phyloP scores from a whole-genome alignment of 2,329 filamentous ascomycete species.

The Trichoderma breve region DNA sequence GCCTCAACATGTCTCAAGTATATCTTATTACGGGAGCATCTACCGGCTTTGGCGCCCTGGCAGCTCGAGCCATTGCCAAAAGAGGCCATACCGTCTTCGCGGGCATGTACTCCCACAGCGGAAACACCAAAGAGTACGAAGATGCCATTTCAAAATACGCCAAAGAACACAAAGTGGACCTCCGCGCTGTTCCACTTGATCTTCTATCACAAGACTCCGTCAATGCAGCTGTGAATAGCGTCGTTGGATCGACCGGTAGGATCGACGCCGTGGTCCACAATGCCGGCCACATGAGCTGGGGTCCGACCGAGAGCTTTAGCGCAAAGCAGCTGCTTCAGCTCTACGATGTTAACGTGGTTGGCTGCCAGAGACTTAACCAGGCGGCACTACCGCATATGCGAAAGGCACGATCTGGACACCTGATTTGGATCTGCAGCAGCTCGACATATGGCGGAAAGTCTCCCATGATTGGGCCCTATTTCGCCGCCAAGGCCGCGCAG shows the following conservation, averaged over 20 bases:
- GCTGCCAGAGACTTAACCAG: constrained; percentile 4
- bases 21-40: constrained; percentile 13
- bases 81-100: constrained; percentile 13
- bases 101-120: constrained; percentile 3
- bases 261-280: constrained; percentile 15
- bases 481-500: constrained; percentile 11
- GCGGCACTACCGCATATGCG: constrained; percentile 5
- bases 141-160: neutral
- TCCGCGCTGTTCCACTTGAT: neutral
- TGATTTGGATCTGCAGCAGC: constrained; percentile 8
- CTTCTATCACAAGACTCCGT: constrained; percentile 6
- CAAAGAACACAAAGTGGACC: constrained; percentile 3
- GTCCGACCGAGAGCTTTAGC: constrained; percentile 7
- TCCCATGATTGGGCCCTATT: constrained; percentile 8
- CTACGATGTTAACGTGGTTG: constrained; percentile 8
- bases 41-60: constrained; percentile 5
- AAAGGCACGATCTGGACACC: neutral
- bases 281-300: constrained; percentile 10
- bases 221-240: neutral
- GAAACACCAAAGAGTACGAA: constrained; percentile 8
- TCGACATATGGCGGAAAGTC: constrained; percentile 13
- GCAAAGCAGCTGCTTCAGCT: constrained; percentile 4
- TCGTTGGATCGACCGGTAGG: neutral
- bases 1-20: neutral
- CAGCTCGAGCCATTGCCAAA: constrained; percentile 9